Base-by-base conservation (phyloP, 495 filamentous ascomycete species). In the Hyaloscypha bicolor region DNA sequence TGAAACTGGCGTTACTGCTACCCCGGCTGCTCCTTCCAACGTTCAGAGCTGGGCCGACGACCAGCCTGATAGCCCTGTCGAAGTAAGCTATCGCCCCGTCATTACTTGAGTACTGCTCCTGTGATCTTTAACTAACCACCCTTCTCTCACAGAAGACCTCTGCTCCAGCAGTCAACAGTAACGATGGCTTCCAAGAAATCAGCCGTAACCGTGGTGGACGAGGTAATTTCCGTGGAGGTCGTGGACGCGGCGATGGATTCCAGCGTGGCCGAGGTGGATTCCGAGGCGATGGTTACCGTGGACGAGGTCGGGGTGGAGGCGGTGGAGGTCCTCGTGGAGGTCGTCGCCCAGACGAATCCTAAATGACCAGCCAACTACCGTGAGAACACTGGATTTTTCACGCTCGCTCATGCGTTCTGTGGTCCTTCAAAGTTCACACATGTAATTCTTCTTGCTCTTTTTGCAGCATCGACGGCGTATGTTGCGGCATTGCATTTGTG, bases 181-280 rank as follows among this genome's bases (percentile, higher is more conserved):
- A 83, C 63, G 91, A 93, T 67, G 91, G 88, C 53, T 93, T 94
- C 77, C 88, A 89, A 62, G 83, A 86, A 68, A 89, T 93, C 11
- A 85, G 86, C 60, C 88, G 85, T 63, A 81, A 85, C 51, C 82
- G 82, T 42, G 72, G 66, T 6, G 59, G 62, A 39, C 69, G 71
- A 31, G 64, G 64, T 42, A 66, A 66, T 32, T 64, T 48, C 60
- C 77, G 86, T 70, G 84, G 87, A 57, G 79, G 81, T 71, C 85
- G 87, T 55, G 86, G 86, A 25, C 79, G 85, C 37, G 82, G 83
- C 67, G 79, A 80, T 67, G 82, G 82, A 42, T 45, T 71, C 67
- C 73, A 77, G 69, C 79, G 84, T 37, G 83, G 81, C 32, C 81
- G 85, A 60, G 82, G 86, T 33, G 81, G 82, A 32, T 79, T 75